Percentiles rank a stretch among this genome's conserved stretches.
phyloP scores from a whole-genome alignment of 352 stramenopile genomes.

The Pythium sukuiense region DNA sequence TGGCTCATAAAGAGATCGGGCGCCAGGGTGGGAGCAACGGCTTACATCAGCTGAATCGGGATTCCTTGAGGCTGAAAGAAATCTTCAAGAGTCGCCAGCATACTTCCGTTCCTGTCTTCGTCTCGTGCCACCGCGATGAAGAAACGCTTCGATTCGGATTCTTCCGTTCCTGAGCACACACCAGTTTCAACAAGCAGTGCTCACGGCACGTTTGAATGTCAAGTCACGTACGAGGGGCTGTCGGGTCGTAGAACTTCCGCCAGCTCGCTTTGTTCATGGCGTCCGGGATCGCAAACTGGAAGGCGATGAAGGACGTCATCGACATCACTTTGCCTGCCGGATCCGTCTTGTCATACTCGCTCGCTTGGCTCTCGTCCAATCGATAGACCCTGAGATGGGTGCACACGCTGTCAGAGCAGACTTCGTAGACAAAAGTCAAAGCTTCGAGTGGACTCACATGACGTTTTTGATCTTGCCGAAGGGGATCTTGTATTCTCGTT shows the following conservation, averaged over 20 bases:
- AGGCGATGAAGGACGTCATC: constrained; percentile 20
- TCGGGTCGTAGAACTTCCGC: constrained; percentile 24
- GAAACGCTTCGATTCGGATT: constrained; percentile 10
- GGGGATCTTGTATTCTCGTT: constrained; percentile 13
- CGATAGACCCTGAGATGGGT: constrained; percentile 12
- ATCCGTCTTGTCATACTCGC: constrained; percentile 6
- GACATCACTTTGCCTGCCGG: constrained; percentile 25
- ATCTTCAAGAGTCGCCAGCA: constrained; percentile 13
- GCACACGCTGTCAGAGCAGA: too few relatives aligned
- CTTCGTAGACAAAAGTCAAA: background rate
- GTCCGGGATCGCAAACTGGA: constrained; percentile 23
- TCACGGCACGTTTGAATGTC: background rate
- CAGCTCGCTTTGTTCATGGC: constrained; percentile 17
- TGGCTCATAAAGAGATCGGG: background rate
- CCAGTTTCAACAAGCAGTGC: background rate
- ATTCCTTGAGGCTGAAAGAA: background rate
- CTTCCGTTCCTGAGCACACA: background rate
- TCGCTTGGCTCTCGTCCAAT: constrained; percentile 8
- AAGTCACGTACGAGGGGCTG: constrained; percentile 2
- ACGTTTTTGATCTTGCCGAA: constrained; percentile 10
- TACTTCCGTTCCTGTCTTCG: constrained; percentile 12
- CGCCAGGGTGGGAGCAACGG: background rate
- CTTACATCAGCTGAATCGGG: constrained; percentile 12
- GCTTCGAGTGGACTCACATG: background rate
- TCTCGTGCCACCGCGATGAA: constrained; percentile 17